A percentile compares a stretch with the other conserved stretches of the same genome.
phyloP scores from a whole-genome alignment of 257 asterid genomes.

The Salvia rosmarinus region DNA sequence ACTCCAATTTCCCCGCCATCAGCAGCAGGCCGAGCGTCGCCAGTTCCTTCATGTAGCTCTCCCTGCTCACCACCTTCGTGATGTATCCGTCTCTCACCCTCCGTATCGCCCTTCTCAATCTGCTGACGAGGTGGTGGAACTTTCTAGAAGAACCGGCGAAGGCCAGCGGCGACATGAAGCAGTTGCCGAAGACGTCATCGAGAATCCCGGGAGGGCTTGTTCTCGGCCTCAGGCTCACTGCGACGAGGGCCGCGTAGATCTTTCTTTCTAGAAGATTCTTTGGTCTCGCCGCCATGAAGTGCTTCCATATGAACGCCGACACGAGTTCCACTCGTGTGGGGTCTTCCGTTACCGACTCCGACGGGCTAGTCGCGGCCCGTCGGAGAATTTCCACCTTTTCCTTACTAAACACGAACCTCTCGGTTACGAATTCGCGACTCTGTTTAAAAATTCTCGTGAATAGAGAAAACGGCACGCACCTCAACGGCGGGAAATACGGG shows the following conservation, averaged over 20 bases:
- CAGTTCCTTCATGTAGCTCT: neutral
- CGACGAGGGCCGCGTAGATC: constrained; percentile 18
- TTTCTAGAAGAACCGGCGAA: neutral
- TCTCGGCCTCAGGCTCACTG: constrained; percentile 45
- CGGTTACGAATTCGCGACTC: constrained; percentile 5
- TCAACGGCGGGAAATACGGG: constrained; percentile 35
- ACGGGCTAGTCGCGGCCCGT: neutral
- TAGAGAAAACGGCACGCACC: constrained; percentile 24
- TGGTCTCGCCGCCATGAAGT: constrained; percentile 21
- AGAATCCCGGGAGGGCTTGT: constrained; percentile 4
- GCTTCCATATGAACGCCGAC: constrained; percentile 46
- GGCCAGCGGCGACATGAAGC: neutral
- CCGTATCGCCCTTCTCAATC: constrained; percentile 8
- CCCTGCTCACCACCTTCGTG: neutral
- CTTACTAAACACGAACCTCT: constrained; percentile 41
- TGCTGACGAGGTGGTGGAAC: neutral
- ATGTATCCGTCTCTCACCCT: constrained; percentile 5
- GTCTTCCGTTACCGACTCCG: constrained; percentile 21
- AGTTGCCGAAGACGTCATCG: constrained; percentile 25
- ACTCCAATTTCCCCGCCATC: neutral
- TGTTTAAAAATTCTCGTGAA: neutral
- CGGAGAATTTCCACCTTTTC: constrained; percentile 31
- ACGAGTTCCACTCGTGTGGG: constrained; percentile 59
- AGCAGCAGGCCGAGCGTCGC: neutral
- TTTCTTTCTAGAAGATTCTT: too few relatives aligned